Evolutionary conservation across 2,329 filamentous ascomycete species (phyloP).

Genomic region (Arachnomyces sp.): DNA sequence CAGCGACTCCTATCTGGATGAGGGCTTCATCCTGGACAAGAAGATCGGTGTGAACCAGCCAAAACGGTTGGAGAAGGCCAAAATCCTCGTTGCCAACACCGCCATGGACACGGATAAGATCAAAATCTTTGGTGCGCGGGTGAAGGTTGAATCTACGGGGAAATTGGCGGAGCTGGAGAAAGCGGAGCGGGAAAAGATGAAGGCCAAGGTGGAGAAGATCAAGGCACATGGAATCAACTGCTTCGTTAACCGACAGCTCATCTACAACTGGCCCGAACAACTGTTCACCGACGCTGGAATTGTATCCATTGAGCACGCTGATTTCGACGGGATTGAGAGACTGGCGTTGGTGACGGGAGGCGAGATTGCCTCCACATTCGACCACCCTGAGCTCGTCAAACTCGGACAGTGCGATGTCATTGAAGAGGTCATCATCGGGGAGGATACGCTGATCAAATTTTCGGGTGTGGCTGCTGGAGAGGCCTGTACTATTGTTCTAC

Average conservation of each 20-base stretch:
- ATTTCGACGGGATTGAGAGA: constrained; percentile 96
- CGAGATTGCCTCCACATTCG: constrained; percentile 95
- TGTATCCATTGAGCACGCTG: constrained; percentile 96
- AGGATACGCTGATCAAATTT: constrained; percentile 95
- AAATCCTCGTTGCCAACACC: constrained; percentile 95
- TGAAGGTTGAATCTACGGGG: constrained; percentile 92
- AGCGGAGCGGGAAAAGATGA: constrained; percentile 99
- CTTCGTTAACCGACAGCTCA: constrained; percentile 98
- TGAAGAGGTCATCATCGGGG: constrained; percentile 96
- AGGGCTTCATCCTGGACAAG: constrained; percentile 98
- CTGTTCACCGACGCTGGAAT: constrained; percentile 96
- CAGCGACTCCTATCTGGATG: constrained; percentile 92
- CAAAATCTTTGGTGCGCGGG: constrained; percentile 95
- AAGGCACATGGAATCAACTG: constrained; percentile 99
- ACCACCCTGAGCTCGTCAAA: constrained; percentile 95
- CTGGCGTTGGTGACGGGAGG: constrained; percentile 91
- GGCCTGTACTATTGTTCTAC: constrained; percentile 93
- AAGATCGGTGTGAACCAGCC: constrained; percentile 98
- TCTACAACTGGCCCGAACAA: constrained; percentile 99
- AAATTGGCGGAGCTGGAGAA: constrained; percentile 98
- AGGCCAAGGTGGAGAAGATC: constrained; percentile 97
- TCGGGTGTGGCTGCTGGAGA: constrained; percentile 89
- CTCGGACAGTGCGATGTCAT: constrained; percentile 91
- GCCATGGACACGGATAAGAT: constrained; percentile 99
- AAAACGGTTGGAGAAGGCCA: constrained; percentile 93